Evolutionary conservation across 805 yeast genomes (phyloP), one percentile per base, ranked within the genome.

Genomic region (Cyberlindnera maritima): DNA sequence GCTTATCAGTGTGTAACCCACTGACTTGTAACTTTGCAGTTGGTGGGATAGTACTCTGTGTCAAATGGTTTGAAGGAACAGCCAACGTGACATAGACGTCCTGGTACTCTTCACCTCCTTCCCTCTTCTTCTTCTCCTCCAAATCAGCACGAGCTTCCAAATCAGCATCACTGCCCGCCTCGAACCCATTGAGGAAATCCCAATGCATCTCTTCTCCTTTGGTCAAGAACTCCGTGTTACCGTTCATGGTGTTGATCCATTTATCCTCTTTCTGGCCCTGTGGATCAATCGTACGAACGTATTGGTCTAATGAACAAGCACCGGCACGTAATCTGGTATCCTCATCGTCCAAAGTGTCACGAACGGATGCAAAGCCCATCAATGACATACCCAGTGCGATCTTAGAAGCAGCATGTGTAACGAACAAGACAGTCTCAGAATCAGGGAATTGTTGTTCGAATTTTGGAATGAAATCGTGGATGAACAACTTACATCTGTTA

Each of bases 161-260:
- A 64, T 90, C 97, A 42, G 85, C 96, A 53, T 83, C 88, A 3
- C 96, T 86, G 11, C 97, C 97, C 6, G 97, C 96, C 67, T 88
- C 96, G 55, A 79, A 83, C 17, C 79, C 80, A 69, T 65, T 72
- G 58, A 77, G 79, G 70, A 90, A 92, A 57, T 83, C 80, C 97
- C 97, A 91, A 61, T 88, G 83, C 95, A 89, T 88, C 64, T 90
- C 97, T 58, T 91, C 94, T 8, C 98, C 98, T 7, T 74, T 66
- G 7, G 77, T 63, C 50, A 92, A 70, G 57, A 84, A 90, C 37
- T 76, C 81, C 8, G 88, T 79, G 52, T 80, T 75, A 4, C 97
- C 97, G 61, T 87, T 88, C 75, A 77, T 72, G 17, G 70, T 70
- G 44, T 84, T 61, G 6, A 57, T 63, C 97, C 97, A 92, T 25